A percentile compares a stretch with the other conserved stretches of the same genome.
phyloP scores from a whole-genome alignment of 805 yeast genomes.

The Candida schatavii region DNA sequence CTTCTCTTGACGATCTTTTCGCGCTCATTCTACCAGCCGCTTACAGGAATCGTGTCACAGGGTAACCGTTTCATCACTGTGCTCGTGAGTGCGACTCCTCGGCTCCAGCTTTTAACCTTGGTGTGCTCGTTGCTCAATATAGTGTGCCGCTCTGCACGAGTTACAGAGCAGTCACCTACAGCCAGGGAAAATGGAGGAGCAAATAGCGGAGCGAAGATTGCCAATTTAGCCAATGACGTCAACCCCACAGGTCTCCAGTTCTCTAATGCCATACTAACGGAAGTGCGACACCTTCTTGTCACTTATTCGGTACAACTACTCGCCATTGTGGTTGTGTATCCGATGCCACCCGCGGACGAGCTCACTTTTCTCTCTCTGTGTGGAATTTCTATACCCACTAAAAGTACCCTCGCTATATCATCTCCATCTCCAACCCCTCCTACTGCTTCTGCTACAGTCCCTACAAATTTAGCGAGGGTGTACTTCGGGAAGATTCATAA shows the following conservation, averaged over 20 bases:
- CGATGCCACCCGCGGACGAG: slow-evolving; percentile 47
- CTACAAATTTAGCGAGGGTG: slow-evolving; percentile 47
- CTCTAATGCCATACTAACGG: slow-evolving; percentile 25
- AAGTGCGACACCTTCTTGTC: slow-evolving; percentile 46
- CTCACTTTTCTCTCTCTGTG: slow-evolving; percentile 34
- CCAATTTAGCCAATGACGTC: neutral
- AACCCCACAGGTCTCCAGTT: slow-evolving; percentile 46
- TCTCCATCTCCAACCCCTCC: neutral
- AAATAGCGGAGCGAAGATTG: neutral
- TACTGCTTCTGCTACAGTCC: slow-evolving; percentile 10
- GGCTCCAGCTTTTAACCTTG: slow-evolving; percentile 45
- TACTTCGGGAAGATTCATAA: slow-evolving; percentile 53
- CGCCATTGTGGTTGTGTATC: slow-evolving; percentile 58
- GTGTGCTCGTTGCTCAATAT: slow-evolving; percentile 72
- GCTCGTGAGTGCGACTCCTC: slow-evolving; percentile 50
- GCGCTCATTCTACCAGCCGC: slow-evolving; percentile 51
- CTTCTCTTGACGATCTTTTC: slow-evolving; percentile 62
- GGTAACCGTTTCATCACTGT: slow-evolving; percentile 66
- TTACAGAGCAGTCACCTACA: slow-evolving; percentile 4
- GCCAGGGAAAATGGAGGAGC: neutral
- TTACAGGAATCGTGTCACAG: slow-evolving; percentile 36
- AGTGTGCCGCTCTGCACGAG: slow-evolving; percentile 48
- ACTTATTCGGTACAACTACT: slow-evolving; percentile 61
- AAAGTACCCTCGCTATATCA: slow-evolving; percentile 13
- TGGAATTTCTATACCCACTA: slow-evolving; percentile 23